These are phyloP conservation scores for Ceratobasidium sp. DNA, from an alignment of 1,284 basidiomycete genomes.

Conservation along the genomic window DNA sequence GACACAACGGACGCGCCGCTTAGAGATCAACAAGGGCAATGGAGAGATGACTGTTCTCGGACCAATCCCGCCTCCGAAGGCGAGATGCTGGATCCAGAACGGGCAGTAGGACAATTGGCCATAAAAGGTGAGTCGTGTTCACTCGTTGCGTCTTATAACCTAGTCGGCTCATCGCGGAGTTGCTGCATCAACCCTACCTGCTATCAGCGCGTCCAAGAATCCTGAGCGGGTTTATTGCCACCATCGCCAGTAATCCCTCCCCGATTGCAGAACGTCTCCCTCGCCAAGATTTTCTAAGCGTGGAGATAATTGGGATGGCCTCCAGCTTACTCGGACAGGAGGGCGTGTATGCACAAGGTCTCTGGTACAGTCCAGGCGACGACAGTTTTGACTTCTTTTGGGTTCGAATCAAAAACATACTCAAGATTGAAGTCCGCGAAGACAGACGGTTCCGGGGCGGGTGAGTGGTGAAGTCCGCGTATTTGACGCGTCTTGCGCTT, in stretches of 20 bases:
- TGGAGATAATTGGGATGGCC: background rate
- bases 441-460: constrained; percentile 12
- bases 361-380: constrained; percentile 13
- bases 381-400: constrained; percentile 21
- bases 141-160: no score
- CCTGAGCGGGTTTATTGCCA: background rate
- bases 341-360: constrained; percentile 2
- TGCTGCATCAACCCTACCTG: background rate
- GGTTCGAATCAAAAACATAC: constrained; percentile 5
- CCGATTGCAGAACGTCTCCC: background rate
- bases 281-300: no score
- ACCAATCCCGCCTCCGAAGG: constrained; percentile 17
- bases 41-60: background rate
- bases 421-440: background rate
- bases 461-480: no score
- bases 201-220: background rate
- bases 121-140: constrained; percentile 1
- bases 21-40: background rate
- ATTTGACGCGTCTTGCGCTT: background rate
- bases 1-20: no score
- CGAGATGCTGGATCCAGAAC: background rate
- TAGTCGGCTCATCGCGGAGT: background rate
- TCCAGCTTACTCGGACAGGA: constrained; percentile 8
- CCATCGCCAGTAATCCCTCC: background rate
- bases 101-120: background rate